Base-by-base conservation (phyloP, 805 yeast species). In the Sungouiella thailandica region DNA sequence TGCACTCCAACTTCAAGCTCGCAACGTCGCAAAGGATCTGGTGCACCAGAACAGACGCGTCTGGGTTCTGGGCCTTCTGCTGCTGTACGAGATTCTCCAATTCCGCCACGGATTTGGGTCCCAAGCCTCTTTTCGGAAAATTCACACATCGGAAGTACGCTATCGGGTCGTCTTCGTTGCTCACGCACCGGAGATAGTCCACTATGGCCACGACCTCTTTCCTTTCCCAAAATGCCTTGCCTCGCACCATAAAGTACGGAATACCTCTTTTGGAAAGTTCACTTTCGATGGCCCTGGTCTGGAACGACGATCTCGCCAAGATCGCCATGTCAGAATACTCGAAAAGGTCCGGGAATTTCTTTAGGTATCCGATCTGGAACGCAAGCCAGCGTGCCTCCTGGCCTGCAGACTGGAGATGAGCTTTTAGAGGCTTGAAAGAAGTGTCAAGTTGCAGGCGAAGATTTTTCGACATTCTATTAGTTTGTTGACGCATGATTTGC, bases 171-270 rank as follows among this genome's bases (percentile, higher is more conserved):
- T 59, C 54, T 16, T 70, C 74, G 17, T 80, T 72, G 4, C 74
- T 66, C 4, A 84, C 62, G 1, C 80, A 76, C 20, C 87, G 68
- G 17, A 90, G 50, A 43, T 79, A 77, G 49, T 81, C 83, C 27
- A 87, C 40, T 37, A 84, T 67, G 1, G 74, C 58, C 15, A 67
- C 63, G 11, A 86, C 78, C 48, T 85, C 95, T 36, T 73, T 74
- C 25, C 81, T 57, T 25, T 83, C 86, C 90, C 94, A 85, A 48
- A 87, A 84, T 1, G 87, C 80, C 28, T 66, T 67, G 0, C 96
- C 96, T 33, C 80, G 79, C 0, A 83, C 66, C 37, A 88, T 70
- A 7, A 60, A 58, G 47, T 84, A 83, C 0, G 93, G 88, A 2
- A 88, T 70, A 4, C 72, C 62, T 2, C 57, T 53, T 30, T 60